phyloP scores from a whole-genome alignment of 192 early-diverging fungal species.

The Backusella australiensis region DNA sequence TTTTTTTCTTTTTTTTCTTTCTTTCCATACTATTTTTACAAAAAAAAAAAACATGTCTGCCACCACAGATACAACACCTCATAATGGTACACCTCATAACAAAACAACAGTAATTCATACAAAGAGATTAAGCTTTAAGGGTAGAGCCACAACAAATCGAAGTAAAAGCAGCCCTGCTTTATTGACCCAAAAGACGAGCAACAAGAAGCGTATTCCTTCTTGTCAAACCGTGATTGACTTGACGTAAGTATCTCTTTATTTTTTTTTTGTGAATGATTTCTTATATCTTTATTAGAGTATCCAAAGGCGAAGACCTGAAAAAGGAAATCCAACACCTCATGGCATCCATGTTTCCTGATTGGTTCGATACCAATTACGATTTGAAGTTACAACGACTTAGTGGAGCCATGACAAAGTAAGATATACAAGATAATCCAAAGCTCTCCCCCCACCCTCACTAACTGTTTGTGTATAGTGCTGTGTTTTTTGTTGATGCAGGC shows the following conservation, averaged over 20 bases:
- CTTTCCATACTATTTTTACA: neutral
- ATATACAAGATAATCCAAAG: neutral
- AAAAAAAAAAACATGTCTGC: neutral
- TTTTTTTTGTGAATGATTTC: neutral
- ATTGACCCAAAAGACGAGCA: neutral
- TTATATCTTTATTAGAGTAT: neutral
- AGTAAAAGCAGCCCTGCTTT: neutral
- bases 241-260: neutral
- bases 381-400: conserved; percentile 49
- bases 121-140: neutral
- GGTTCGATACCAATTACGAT: conserved; percentile 16
- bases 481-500: conserved; percentile 19
- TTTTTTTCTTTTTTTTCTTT: neutral
- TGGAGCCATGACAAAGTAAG: conserved; percentile 66
- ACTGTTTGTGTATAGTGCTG: conserved; percentile 14
- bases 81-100: neutral
- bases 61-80: neutral
- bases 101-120: neutral
- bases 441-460: too few relatives aligned
- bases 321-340: conserved; percentile 1
- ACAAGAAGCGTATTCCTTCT: neutral
- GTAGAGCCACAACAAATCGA: neutral
- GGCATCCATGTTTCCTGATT: conserved; percentile 26
- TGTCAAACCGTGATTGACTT: conserved; percentile 21
- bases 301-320: conserved; percentile 29